Base-by-base conservation (phyloP, 2,329 filamentous ascomycete species). In the Nemania bipapillata region DNA sequence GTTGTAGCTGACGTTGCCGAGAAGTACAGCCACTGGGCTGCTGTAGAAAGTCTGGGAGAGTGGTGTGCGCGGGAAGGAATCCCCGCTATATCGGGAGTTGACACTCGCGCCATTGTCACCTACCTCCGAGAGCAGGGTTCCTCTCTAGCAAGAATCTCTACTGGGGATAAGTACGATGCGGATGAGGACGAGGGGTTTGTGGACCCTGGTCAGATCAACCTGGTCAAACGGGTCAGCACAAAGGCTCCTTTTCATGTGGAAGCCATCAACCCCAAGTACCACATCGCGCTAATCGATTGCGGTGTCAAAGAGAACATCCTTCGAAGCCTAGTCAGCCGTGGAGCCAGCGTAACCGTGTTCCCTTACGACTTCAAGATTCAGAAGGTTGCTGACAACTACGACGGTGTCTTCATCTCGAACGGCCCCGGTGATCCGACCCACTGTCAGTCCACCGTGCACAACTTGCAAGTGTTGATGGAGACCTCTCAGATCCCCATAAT, bases 281-380 rank as follows among this genome's bases (percentile, higher is more conserved):
- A 99, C 83, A 89, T 99, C 75, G 96, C 95, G 67, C 87, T 99
- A 74, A 91, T 99, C 79, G 96, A 99, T 83, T 99, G 96, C 78
- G 96, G 96, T 85, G 96, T 98, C 75, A 99, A 99, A 89, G 96
- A 99, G 88, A 99, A 99, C 86, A 99, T 99, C 77, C 90, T 99
- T 68, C 93, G 96, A 78, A 96, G 92, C 80, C 86, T 99, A 69
- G 94, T 98, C 78, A 91, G 88, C 82, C 94, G 96, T 72, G 96
- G 96, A 69, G 93, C 94, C 62, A 94, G 92, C 72, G 92, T 97
- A 72, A 98, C 96, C 47, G 92, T 93, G 77, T 96, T 99, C 86
- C 96, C 96, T 68, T 97, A 92, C 83, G 90, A 98, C 85, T 98
- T 96, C 84, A 95, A 94, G 61, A 96, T 99, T 80, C 94, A 98